Evolutionary conservation across 2,329 filamentous ascomycete species (phyloP).

Genomic region (Metarhizium album): DNA sequence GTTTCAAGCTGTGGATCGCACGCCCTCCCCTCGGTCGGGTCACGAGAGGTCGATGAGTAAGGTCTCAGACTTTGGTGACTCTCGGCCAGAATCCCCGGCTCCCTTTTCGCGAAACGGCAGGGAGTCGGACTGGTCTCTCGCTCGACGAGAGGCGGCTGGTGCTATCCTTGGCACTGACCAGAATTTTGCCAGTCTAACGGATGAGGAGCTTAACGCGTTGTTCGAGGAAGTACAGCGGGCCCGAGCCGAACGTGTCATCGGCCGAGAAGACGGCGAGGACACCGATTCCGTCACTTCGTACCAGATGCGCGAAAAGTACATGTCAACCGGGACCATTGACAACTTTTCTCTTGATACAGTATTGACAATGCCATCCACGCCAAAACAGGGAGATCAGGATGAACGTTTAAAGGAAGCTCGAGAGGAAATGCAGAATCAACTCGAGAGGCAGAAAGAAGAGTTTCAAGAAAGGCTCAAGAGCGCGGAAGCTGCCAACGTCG

Average conservation of each 20-base stretch:
- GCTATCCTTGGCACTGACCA: conserved; percentile 85
- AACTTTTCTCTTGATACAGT: conserved; percentile 93
- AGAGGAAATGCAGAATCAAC: conserved; percentile 72
- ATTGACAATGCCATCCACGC: conserved; percentile 89
- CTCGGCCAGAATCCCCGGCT: conserved; percentile 69
- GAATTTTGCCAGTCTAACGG: conserved; percentile 78
- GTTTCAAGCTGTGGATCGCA: conserved; percentile 45
- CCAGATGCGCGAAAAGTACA: conserved; percentile 83
- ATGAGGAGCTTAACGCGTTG: conserved; percentile 86
- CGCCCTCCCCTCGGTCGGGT: conserved; percentile 37
- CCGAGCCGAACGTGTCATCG: conserved; percentile 62
- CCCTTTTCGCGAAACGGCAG: conserved; percentile 53
- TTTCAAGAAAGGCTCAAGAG: conserved; percentile 67
- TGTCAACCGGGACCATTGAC: conserved; percentile 88
- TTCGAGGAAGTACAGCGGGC: conserved; percentile 91
- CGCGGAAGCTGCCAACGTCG: conserved; percentile 63
- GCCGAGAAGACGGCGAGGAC: conserved; percentile 76
- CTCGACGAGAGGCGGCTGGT: conserved; percentile 82
- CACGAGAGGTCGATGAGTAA: conserved; percentile 78
- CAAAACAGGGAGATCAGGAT: conserved; percentile 65
- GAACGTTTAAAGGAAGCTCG: conserved; percentile 63
- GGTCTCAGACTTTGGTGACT: conserved; percentile 68
- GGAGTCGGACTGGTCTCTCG: conserved; percentile 92
- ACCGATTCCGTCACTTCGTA: conserved; percentile 83
- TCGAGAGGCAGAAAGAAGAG: conserved; percentile 77